Percentiles rank a stretch among this genome's conserved stretches.
Evolutionary conservation across 2,329 filamentous ascomycete genomes (phyloP).

Genomic region (Xylaria sp.): DNA sequence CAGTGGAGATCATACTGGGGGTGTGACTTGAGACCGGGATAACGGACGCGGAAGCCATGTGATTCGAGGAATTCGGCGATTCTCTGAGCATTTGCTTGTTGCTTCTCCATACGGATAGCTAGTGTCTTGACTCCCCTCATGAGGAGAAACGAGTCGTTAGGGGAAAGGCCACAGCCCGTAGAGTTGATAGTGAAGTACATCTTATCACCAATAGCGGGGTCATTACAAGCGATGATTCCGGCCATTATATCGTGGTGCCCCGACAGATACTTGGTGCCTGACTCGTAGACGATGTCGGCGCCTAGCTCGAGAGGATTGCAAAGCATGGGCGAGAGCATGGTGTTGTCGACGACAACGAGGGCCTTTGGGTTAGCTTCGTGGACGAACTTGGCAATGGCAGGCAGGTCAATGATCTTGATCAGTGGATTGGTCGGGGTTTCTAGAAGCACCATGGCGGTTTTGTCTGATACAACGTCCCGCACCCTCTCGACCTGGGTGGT

Average conservation of each 20-base stretch:
- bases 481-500: conserved; percentile 84
- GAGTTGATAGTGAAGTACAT: conserved; percentile 98
- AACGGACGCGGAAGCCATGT: conserved; percentile 93
- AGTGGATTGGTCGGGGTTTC: conserved; percentile 98
- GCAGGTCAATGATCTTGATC: conserved; percentile 97
- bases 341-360: conserved; percentile 95
- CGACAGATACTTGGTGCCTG: conserved; percentile 96
- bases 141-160: conserved; percentile 95
- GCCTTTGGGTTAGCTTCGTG: conserved; percentile 83
- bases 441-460: conserved; percentile 94
- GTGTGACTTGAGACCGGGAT: conserved; percentile 92
- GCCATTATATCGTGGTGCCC: conserved; percentile 99
- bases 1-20: conserved; percentile 97
- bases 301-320: conserved; percentile 94
- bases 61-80: conserved; percentile 93
- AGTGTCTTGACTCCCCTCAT: conserved; percentile 97
- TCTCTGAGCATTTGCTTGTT: conserved; percentile 89
- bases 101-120: conserved; percentile 98
- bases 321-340: conserved; percentile 96
- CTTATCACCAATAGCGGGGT: conserved; percentile 81
- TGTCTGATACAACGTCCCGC: conserved; percentile 73
- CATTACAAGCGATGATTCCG: conserved; percentile 92
- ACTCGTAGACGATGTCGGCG: conserved; percentile 96
- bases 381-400: conserved; percentile 77
- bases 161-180: conserved; percentile 91